These are phyloP conservation scores for Mycothermus thermophilus DNA, from an alignment of 495 filamentous ascomycete genomes.

Conservation along the genomic window DNA sequence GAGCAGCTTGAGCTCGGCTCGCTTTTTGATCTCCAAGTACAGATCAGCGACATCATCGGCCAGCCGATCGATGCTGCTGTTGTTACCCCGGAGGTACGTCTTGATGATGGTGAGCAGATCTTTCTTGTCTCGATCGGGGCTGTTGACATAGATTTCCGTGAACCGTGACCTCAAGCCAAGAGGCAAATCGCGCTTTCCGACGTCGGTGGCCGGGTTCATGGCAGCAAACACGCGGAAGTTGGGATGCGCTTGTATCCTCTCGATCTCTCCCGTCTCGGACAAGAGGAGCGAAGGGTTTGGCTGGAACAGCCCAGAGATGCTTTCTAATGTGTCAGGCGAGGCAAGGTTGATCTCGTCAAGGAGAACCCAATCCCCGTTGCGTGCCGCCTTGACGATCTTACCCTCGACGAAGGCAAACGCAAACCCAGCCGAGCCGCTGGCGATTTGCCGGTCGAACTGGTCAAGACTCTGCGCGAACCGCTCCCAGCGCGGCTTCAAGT, in stretches of 20 bases:
- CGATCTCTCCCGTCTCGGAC: slow-evolving; percentile 80
- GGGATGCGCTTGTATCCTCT: slow-evolving; percentile 76
- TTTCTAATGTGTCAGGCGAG: slow-evolving; percentile 84
- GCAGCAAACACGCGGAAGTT: slow-evolving; percentile 94
- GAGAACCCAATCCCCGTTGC: slow-evolving; percentile 94
- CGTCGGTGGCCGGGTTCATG: slow-evolving; percentile 97
- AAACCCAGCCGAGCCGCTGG: slow-evolving; percentile 64
- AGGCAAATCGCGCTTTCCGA: slow-evolving; percentile 87
- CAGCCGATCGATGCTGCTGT: slow-evolving; percentile 47
- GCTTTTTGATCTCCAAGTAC: slow-evolving; percentile 72
- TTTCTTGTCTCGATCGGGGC: slow-evolving; percentile 70
- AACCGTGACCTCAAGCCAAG: slow-evolving; percentile 54
- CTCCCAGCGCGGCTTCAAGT: slow-evolving; percentile 64
- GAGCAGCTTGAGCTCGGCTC: slow-evolving; percentile 66
- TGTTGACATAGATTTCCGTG: slow-evolving; percentile 84
- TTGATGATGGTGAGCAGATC: slow-evolving; percentile 74
- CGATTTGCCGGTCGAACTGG: slow-evolving; percentile 68
- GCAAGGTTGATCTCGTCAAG: slow-evolving; percentile 92
- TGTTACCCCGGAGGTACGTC: slow-evolving; percentile 63
- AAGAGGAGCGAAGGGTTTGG: slow-evolving; percentile 70
- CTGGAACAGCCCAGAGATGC: slow-evolving; percentile 73
- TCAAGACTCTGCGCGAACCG: slow-evolving; percentile 61
- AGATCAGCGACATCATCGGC: slow-evolving; percentile 66
- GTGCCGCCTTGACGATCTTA: slow-evolving; percentile 77
- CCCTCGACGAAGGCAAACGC: slow-evolving; percentile 94